phyloP scores from a whole-genome alignment of 2,329 filamentous ascomycete species.

The Cytospora chrysosperma region DNA sequence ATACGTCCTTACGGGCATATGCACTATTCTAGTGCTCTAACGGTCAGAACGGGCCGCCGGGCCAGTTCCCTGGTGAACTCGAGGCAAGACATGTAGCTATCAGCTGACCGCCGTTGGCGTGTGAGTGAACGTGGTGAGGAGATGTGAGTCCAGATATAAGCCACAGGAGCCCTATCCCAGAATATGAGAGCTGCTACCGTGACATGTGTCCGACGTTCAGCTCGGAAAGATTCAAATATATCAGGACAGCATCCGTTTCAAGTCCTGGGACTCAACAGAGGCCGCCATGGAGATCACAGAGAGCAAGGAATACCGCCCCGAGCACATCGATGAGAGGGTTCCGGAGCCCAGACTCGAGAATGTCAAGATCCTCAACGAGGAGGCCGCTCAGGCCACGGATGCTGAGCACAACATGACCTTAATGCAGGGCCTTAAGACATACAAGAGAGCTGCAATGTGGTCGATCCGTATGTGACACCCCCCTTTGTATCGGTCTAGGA shows the following conservation, averaged over 20 bases:
- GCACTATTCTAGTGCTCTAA: background rate
- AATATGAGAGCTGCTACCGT: conserved; percentile 13
- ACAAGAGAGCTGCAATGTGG: conserved; percentile 42
- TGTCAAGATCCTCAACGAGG: conserved; percentile 38
- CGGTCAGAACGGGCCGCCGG: conserved; percentile 19
- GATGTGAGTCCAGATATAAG: conserved; percentile 15
- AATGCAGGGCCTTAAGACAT: conserved; percentile 38
- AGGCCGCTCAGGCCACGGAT: conserved; percentile 37
- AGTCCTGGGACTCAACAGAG: background rate
- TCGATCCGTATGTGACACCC: conserved; percentile 35
- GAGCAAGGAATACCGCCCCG: conserved; percentile 19
- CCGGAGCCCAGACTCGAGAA: conserved; percentile 32
- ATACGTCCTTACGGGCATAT: background rate
- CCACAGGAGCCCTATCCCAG: conserved; percentile 1
- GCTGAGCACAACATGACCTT: conserved; percentile 39
- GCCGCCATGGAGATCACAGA: conserved; percentile 19
- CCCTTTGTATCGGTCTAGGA: background rate
- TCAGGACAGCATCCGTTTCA: background rate
- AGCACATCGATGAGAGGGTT: conserved; percentile 29
- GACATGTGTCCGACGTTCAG: conserved; percentile 9
- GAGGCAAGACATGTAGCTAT: background rate
- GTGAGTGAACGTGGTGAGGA: background rate
- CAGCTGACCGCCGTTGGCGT: background rate
- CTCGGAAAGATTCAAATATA: background rate
- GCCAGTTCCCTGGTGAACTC: conserved; percentile 13